Evolutionary conservation across 345 rosid species (phyloP), one percentile per base, ranked within the genome.

Genomic region (Draba incana): DNA sequence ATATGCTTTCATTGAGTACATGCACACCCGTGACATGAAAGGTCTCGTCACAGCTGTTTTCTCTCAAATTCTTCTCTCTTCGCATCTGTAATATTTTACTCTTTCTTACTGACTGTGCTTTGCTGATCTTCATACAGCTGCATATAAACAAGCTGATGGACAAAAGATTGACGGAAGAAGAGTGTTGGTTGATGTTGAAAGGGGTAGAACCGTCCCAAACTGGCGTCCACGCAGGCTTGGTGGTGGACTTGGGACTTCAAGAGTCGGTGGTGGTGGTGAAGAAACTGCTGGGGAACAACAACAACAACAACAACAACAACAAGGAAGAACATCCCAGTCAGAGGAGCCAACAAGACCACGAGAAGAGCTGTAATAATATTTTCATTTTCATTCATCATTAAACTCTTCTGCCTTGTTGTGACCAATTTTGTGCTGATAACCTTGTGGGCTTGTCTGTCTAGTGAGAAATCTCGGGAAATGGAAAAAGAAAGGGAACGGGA

Each of bases 151-250:
- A 84, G 98, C 93, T 67, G 98, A 92, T 86, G 98, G 97, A 69
- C 81, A 86, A 83, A 92, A 92, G 86, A 82, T 92, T 79, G 98
- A 92, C 41, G 96, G 96, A 15, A 83, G 90, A 81, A 92, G 97
- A 81, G 98, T 92, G 66, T 89, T 92, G 66, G 97, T 92, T 55
- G 98, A 92, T 80, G 98, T 92, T 56, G 97, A 92, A 73, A 92
- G 97, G 33, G 96, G 98, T 72, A 82, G 96, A 78, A 92, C 97
- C n/a, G 98, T 92, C 20, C 98, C 98, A 60, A 90, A 92, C 78
- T 92, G 96, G 98, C 86, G 98, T 35, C 98, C 98, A 58, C 97
- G 98, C 52, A 85, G 98, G 55, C 87, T 92, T 54, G 98, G 98
- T 55, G 97, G 97, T 80, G 97, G 98, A 60, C 97, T 92, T 81